Base-by-base conservation (phyloP, 768 basidiomycete genomes). In the Paxillus ammoniavirescens region DNA sequence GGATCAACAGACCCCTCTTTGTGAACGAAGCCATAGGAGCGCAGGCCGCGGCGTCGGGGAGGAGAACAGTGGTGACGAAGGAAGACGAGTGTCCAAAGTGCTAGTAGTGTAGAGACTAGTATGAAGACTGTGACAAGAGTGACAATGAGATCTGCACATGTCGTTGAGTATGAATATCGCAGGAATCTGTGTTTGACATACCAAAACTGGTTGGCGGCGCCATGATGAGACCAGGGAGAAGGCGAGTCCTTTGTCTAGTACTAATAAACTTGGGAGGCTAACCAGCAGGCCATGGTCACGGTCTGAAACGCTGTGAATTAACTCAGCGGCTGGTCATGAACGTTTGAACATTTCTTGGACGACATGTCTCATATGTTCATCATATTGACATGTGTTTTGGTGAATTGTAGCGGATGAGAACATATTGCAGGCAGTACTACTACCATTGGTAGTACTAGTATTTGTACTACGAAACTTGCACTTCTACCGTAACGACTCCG, bases 371-470 rank as follows among this genome's bases (percentile, higher is more conserved):
- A n/a, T n/a, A 13, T 14, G 33, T 5, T 23, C 28, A 44, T 45
- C 50, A 45, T 65, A 60, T 65, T 65, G 64, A 67, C 55, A 12
- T 31, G 48, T 65, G 45, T 65, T 67, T 59, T 62, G 62, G 47
- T 17, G 33, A 35, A 50, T 21, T 21, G 21, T 2, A 21, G 26
- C 54, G 8, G 33, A 40, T 14, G 38, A 12, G 37, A 45, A 42
- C 46, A 23, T 30, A 14, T 47, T 42, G 47, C 45, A 21, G 28
- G 6, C 5, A 9, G 7, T 8, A 31, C 31, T 31, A n/a, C n/a
- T n/a, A n/a, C n/a, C n/a, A 21, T 21, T 21, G 21, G 21, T 14
- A 42, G 12, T 26, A 42, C 2, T 7, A 42, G 41, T 17, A 18
- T 8, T n/a, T n/a, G n/a, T n/a, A 42, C 21, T 21, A 42, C 17